Base-by-base conservation (phyloP, 1,284 basidiomycete species). In the Ganoderma multipileum region DNA sequence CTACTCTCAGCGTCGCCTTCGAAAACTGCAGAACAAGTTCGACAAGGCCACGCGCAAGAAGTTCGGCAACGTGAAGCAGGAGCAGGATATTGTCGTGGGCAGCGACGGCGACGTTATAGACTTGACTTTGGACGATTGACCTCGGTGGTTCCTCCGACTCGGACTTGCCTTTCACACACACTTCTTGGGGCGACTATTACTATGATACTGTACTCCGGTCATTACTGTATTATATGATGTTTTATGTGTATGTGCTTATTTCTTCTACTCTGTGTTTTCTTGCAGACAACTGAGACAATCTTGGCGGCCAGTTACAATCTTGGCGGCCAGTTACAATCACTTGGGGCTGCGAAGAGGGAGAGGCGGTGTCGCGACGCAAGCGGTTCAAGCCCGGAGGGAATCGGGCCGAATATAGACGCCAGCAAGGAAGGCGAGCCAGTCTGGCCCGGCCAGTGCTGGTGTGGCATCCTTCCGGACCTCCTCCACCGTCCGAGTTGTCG, bases 21-120 rank as follows among this genome's bases (percentile, higher is more conserved):
- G 30, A 14, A 30, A 57, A 18, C 9, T 41, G 14, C 61, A 67
- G 54, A 30, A n/a, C n/a, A 26, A 55, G 52, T 26, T 57, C 47
- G 44, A 61, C 44, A 52, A 23, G 26, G 50, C 36, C 11, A 44
- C 60, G 12, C 61, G 41, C 57, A 68, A 26, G 57, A 67, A 61
- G 36, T 26, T 7, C 3, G 58, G 57, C 6, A 16, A 41, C 26
- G 62, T 68, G 42, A 68, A 68, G 59, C 54, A 42, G 26, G 67
- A 64, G 39, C 59, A 59, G 14, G 47, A 41, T 18, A 39, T 18
- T 30, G 33, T 47, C 7, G 33, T n/a, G 12, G 54, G 36, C 16
- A 55, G 36, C 36, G 33, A 50, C 36, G 33, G 36, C 26, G 66
- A 42, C 11, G 63, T 68, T 12, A 68, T 68, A 28, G 67, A 68